phyloP scores from a whole-genome alignment of 108 stramenopile species.

The Nitzschia sp. region DNA sequence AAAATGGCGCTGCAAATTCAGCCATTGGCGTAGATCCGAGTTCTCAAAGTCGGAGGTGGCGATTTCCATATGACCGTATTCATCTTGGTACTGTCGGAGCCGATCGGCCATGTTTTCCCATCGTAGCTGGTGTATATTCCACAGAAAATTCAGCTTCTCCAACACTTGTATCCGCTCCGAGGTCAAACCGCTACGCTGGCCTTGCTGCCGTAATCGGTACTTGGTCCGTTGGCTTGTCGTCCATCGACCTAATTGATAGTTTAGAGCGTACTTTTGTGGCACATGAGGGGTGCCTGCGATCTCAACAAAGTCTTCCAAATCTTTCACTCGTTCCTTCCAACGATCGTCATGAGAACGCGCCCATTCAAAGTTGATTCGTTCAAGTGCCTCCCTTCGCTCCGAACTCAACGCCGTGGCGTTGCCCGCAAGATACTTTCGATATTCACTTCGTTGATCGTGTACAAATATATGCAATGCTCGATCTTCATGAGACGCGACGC shows the following conservation, averaged over 20 bases:
- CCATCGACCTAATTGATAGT: slow-evolving; percentile 51
- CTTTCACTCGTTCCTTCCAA: slow-evolving; percentile 47
- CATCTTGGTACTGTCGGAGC: slow-evolving; percentile 34
- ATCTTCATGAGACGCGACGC: slow-evolving; percentile 24
- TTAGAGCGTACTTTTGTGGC: slow-evolving; percentile 46
- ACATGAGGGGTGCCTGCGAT: slow-evolving; percentile 41
- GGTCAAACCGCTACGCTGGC: slow-evolving; percentile 29
- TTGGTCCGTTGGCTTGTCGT: slow-evolving; percentile 53
- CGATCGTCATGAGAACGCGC: slow-evolving; percentile 14
- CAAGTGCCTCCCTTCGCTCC: slow-evolving; percentile 36
- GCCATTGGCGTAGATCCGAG: slow-evolving; percentile 47
- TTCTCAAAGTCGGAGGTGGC: slow-evolving; percentile 34
- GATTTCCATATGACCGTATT: slow-evolving; percentile 41
- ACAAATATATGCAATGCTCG: slow-evolving; percentile 38
- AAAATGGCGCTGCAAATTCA: slow-evolving; percentile 47
- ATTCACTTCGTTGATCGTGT: slow-evolving; percentile 47
- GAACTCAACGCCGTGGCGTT: slow-evolving; percentile 24
- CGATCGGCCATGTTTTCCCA: slow-evolving; percentile 48
- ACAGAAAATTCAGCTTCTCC: slow-evolving; percentile 50
- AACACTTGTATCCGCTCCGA: slow-evolving; percentile 39
- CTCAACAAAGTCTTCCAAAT: slow-evolving; percentile 25
- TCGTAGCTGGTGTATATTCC: slow-evolving; percentile 33
- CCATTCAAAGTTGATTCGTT: slow-evolving; percentile 37
- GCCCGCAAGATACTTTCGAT: slow-evolving; percentile 11
- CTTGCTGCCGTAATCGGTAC: slow-evolving; percentile 36